Conservation (phyloP, 2,329 filamentous ascomycete genomes). For the Cordyceps sp. region DNA sequence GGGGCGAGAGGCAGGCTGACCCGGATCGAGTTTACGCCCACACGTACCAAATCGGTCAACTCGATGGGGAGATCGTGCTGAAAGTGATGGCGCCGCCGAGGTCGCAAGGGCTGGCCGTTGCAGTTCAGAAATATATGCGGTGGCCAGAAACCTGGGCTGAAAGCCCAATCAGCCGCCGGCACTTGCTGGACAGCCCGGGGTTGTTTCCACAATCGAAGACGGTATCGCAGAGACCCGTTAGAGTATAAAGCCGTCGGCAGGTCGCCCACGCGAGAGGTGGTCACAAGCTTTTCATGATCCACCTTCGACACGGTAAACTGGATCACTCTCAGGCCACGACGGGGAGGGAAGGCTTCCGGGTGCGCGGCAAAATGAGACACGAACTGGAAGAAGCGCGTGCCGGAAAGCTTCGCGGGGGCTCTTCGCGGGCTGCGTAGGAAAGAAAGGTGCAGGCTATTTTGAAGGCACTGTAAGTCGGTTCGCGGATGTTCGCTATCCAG, state of each 20-base stretch:
- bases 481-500: slow-evolving; percentile 20
- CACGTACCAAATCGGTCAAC: slow-evolving; percentile 41
- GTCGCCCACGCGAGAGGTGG: slow-evolving; percentile 9
- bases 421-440: slow-evolving; percentile 30
- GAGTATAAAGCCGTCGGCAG: slow-evolving; percentile 22
- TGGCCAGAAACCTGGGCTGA: slow-evolving; percentile 54
- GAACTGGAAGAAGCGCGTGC: slow-evolving; percentile 36
- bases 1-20: slow-evolving; percentile 23
- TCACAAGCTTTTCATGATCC: slow-evolving; percentile 18
- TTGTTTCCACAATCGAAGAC: slow-evolving; percentile 45
- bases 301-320: slow-evolving; percentile 26
- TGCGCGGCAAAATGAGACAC: slow-evolving; percentile 31
- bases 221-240: slow-evolving; percentile 43
- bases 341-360: slow-evolving; percentile 24
- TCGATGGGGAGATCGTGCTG: slow-evolving; percentile 64
- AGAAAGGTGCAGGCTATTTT: slow-evolving; percentile 28
- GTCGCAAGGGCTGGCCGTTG: slow-evolving; percentile 40
- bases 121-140: slow-evolving; percentile 49
- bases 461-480: slow-evolving; percentile 22
- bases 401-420: slow-evolving; percentile 9
- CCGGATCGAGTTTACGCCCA: slow-evolving; percentile 45
- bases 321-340: slow-evolving; percentile 22
- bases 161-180: slow-evolving; percentile 40
- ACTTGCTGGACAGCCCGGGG: slow-evolving; percentile 7
- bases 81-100: slow-evolving; percentile 54